Percentiles rank a stretch among this genome's conserved stretches.
These are phyloP conservation scores for Fusarium vanettenii DNA, from an alignment of 2,329 filamentous ascomycete species.

Conservation along the genomic window DNA sequence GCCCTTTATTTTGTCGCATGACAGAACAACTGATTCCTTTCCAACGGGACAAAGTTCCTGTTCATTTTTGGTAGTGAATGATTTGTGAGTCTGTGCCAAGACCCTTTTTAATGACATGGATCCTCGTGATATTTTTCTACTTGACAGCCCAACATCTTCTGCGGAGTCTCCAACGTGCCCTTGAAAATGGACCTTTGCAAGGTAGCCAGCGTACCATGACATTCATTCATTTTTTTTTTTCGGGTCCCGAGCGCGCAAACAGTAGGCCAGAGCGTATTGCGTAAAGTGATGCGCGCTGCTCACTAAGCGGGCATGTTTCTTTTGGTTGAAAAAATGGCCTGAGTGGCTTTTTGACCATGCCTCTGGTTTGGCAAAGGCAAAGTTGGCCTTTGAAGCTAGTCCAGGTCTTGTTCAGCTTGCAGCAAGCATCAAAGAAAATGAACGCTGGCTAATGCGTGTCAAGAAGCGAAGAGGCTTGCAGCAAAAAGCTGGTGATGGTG, in stretches of 20 bases:
- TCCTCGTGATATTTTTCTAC: not conserved
- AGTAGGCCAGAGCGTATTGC: constrained; percentile 3
- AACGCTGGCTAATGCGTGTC: not conserved
- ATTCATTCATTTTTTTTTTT: not conserved
- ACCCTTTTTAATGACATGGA: not conserved
- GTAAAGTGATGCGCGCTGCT: constrained; percentile 5
- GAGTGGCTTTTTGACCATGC: constrained; percentile 1
- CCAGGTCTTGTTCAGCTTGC: not conserved
- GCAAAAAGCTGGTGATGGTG: not conserved
- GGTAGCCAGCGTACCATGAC: not conserved
- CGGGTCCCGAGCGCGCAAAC: constrained; percentile 20
- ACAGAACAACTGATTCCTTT: not conserved
- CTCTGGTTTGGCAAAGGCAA: not conserved
- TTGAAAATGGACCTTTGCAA: not conserved
- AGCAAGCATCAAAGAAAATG: not conserved
- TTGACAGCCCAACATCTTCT: not conserved
- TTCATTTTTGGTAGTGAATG: not conserved
- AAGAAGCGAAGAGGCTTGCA: not conserved
- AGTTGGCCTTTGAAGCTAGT: not conserved
- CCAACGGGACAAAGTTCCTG: not conserved
- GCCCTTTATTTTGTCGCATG: not conserved
- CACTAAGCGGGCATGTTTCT: not conserved
- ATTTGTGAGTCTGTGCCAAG: not conserved
- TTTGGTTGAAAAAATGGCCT: not conserved
- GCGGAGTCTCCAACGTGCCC: not conserved